Percentiles rank a stretch among this genome's conserved stretches.
Evolutionary conservation across 2,329 filamentous ascomycete genomes (phyloP).

Genomic region (Lachnellula suecica): DNA sequence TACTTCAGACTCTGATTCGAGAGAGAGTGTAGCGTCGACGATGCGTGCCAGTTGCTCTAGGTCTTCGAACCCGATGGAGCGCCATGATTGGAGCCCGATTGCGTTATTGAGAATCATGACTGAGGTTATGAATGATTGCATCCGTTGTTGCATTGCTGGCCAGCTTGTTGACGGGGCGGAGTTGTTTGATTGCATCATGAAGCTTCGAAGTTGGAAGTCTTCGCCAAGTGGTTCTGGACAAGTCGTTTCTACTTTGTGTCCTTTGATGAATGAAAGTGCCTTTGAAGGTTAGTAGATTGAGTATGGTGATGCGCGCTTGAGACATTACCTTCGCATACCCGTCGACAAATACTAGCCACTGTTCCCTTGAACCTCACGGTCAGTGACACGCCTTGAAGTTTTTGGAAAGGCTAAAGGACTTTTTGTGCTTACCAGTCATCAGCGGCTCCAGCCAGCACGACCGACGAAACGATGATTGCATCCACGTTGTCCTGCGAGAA

Average conservation of each 20-base stretch:
- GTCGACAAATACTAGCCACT: slow-evolving; percentile 21
- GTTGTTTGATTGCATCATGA: neutral
- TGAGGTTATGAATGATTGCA: slow-evolving; percentile 3
- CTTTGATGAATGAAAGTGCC: slow-evolving; percentile 13
- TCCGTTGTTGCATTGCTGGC: neutral
- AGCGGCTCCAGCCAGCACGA: slow-evolving; percentile 16
- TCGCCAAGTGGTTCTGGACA: slow-evolving; percentile 10
- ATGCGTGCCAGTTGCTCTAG: slow-evolving; percentile 12
- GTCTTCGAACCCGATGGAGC: slow-evolving; percentile 9
- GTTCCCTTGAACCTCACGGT: slow-evolving; percentile 13
- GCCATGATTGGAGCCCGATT: slow-evolving; percentile 10
- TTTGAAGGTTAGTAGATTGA: neutral
- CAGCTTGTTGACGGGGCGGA: neutral
- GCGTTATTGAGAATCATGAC: neutral
- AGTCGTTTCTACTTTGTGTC: slow-evolving; percentile 1
- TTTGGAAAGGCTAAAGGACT: neutral
- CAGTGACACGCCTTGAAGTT: no score
- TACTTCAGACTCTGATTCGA: slow-evolving; percentile 3
- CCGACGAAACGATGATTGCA: slow-evolving; percentile 17
- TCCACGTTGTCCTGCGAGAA: slow-evolving; percentile 17
- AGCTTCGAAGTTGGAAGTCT: slow-evolving; percentile 8
- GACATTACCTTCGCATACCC: slow-evolving; percentile 14
- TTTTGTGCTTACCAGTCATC: slow-evolving; percentile 13
- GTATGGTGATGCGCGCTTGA: no score
- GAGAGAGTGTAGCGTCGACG: slow-evolving; percentile 2